Conservation (phyloP, 208 protist species). For the Novymonas esmeraldas region DNA sequence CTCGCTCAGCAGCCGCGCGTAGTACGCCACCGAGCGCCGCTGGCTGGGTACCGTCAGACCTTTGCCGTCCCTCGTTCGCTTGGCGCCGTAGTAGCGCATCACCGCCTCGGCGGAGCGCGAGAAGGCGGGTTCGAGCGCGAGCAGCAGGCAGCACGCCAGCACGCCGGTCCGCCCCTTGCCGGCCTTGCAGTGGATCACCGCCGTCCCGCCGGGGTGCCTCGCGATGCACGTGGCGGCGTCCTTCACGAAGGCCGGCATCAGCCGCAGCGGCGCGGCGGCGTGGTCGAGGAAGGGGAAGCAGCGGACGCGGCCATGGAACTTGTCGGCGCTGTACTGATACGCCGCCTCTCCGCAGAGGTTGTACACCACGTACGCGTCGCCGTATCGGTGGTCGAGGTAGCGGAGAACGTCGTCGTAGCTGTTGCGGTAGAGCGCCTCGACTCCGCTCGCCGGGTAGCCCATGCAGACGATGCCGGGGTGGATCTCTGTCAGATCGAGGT, state of each 20-base stretch:
- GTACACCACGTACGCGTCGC: constrained; percentile 92
- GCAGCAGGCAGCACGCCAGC: constrained; percentile 90
- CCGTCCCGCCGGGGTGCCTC: constrained; percentile 64
- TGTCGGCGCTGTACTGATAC: constrained; percentile 79
- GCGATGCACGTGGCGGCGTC: constrained; percentile 44
- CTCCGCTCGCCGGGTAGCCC: constrained; percentile 90
- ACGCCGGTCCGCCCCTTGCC: constrained; percentile 94
- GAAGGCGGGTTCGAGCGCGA: constrained; percentile 48
- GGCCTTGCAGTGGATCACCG: constrained; percentile 97
- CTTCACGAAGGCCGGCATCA: constrained; percentile 75
- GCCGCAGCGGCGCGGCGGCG: constrained; percentile 79
- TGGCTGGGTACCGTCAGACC: constrained; percentile 92
- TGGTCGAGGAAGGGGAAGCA: constrained; percentile 96
- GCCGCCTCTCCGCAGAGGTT: constrained; percentile 91
- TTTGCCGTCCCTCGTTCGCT: constrained; percentile 76
- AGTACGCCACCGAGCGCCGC: constrained; percentile 73
- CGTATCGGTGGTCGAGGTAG: constrained; percentile 87
- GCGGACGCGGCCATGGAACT: constrained; percentile 54
- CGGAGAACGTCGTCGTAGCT: constrained; percentile 63
- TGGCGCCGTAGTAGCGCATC: constrained; percentile 76
- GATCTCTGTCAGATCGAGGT: constrained; percentile 93
- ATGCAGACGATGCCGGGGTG: constrained; percentile 92
- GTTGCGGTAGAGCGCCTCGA: constrained; percentile 95
- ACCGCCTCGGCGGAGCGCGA: constrained; percentile 42
- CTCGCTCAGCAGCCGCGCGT: constrained; percentile 45